Evolutionary conservation across 2,329 filamentous ascomycete species (phyloP), one percentile per base, ranked within the genome.

Genomic region (Trichophyton mentagrophytes): DNA sequence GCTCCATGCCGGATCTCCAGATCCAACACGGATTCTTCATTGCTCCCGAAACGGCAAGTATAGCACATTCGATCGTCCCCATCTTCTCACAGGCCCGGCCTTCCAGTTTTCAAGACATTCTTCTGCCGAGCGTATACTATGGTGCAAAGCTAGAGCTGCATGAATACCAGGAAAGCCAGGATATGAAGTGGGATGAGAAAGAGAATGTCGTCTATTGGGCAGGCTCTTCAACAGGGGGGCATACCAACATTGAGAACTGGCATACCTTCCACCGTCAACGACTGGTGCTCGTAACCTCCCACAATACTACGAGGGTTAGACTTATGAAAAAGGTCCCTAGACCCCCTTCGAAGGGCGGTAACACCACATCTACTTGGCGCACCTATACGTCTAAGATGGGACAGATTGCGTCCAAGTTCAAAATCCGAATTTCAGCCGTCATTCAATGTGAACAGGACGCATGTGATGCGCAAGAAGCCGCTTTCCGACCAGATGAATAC

Each of bases 151-250:
- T 58, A 15, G 77, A 60, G 20, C 67, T 0, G 70, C 73, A 22
- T 76, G 62, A 65, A 2, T 82, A 82, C 64, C 67, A 76, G 6
- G 65, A 70, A 0, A 27, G 62, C 0, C 55, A 70, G 1, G 80
- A 82, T 61, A 49, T 74, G 0, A 65, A 69, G 0, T 85, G 80
- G 80, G 67, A 77, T 0, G 47, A 71, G 3, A 84, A 84, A 65
- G 64, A 64, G 0, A 75, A 78, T 38, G 75, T 73, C 1, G 64
- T 83, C 0, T 83, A 83, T 66, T 84, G 82, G 82, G 75, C 77
- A 0, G 82, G 82, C 0, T 80, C 77, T 0, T 81, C 74, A 0
- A 82, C 81, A 0, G 82, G 81, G 0, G 79, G 76, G 0, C 75
- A 71, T 44, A 71, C 69, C 0, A 62, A 63, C 0, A 67, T 70